Base-by-base conservation (phyloP, 1,284 basidiomycete species). In the Naganishia sp. region DNA sequence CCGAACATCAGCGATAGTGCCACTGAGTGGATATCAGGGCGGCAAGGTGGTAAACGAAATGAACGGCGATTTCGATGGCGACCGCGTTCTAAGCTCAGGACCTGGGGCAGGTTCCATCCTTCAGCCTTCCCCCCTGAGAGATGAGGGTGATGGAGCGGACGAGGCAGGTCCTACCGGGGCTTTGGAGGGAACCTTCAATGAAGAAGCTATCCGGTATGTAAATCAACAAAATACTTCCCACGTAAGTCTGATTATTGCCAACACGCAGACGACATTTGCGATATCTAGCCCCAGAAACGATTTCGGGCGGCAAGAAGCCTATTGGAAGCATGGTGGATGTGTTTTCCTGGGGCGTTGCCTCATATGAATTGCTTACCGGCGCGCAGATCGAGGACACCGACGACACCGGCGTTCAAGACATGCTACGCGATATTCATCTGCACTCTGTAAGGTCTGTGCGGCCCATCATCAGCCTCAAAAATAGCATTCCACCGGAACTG, bases 341-440 rank as follows among this genome's bases (percentile, higher is more conserved):
- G n/a, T 79, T 74, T 63, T 70, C 72, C 18, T 76, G 76, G 67
- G 77, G 75, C 1, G 74, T 76, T 3, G 53, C 75, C 10, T 75
- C 74, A 6, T 77, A 75, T 64, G 76, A 78, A 61, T 65, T 77
- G 28, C 39, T 79, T 3, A 75, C 75, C 0, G 72, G 74, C 2
- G 60, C 49, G 11, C 71, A 72, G 3, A 73, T 75, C n/a, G 75
- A 76, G 21, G 73, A 73, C 7, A 65, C 70, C 0, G 70, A 74
- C 0, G 70, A 72, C 2, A 65, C 67, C 18, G 65, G 48, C 59
- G 69, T 2, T 1, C 39, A 16, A 6, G 69, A 66, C 43, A 57
- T 77, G 16, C 48, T 69, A 0, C 59, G 73, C 7, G 72, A 71
- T 15, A 28, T 67, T 5, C 72, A 73, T 10, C 68, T 70, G 25